Conservation (phyloP, 176 grass and related monocot genomes). For the Dactylis glomerata region DNA sequence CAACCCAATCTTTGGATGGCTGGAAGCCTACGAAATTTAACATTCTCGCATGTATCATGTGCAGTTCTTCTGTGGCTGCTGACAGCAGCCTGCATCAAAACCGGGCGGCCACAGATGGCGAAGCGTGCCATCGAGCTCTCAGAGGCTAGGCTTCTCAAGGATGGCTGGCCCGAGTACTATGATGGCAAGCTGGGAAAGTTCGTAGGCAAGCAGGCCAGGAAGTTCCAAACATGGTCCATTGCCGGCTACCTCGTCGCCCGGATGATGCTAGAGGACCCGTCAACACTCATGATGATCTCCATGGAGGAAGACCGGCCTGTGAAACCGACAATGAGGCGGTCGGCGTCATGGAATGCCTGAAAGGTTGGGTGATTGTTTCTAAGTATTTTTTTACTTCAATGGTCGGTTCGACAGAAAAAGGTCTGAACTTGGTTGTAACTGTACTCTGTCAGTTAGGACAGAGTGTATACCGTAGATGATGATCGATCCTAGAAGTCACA, state of each 20-base stretch:
- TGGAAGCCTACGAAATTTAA: not conserved
- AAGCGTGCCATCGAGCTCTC: constrained; percentile 78
- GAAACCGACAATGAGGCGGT: constrained; percentile 63
- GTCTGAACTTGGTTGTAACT: not conserved
- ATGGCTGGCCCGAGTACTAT: constrained; percentile 88
- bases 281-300: constrained; percentile 76
- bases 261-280: constrained; percentile 97
- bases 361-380: not conserved
- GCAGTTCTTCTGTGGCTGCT: constrained; percentile 95
- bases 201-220: constrained; percentile 86
- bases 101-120: constrained; percentile 82
- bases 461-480: constrained; percentile 32
- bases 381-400: not conserved
- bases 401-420: not conserved
- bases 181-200: constrained; percentile 82
- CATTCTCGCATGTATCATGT: not conserved
- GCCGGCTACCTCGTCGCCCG: constrained; percentile 83
- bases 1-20: not conserved
- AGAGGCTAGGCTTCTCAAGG: constrained; percentile 68
- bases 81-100: constrained; percentile 93
- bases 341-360: constrained; percentile 74
- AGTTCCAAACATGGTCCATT: constrained; percentile 93
- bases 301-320: constrained; percentile 87
- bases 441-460: constrained; percentile 35
- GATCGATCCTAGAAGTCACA: constrained; percentile 2